Percentiles rank a stretch among this genome's conserved stretches.
Conservation (phyloP, 2,329 filamentous ascomycete genomes). For the Aspergillus aculeatinus region DNA sequence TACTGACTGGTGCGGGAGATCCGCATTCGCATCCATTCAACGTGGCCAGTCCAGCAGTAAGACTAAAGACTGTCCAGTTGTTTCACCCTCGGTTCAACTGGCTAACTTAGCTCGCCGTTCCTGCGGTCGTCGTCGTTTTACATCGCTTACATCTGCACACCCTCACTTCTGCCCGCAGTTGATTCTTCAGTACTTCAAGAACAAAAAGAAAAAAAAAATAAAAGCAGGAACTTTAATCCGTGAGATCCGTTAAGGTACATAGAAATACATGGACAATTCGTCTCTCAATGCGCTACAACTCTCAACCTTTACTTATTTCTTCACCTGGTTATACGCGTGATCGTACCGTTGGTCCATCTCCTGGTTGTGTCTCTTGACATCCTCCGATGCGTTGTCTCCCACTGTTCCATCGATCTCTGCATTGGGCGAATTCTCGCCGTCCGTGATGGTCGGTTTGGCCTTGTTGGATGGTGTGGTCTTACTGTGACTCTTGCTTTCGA, state of each 20-base stretch:
- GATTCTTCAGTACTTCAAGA: no score
- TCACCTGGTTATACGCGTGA: constrained; percentile 31
- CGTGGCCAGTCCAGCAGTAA: constrained; percentile 11
- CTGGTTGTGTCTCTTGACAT: constrained; percentile 37
- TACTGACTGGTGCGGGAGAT: constrained; percentile 8
- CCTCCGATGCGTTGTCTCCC: constrained; percentile 29
- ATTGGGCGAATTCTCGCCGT: constrained; percentile 31
- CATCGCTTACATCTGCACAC: background rate
- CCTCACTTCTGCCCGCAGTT: background rate
- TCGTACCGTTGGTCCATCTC: constrained; percentile 36
- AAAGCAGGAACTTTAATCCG: no score
- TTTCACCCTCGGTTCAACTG: background rate
- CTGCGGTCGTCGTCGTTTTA: background rate
- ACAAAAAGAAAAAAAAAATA: no score
- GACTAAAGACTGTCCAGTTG: background rate
- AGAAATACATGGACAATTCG: background rate
- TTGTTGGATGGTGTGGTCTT: constrained; percentile 34
- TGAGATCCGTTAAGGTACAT: background rate
- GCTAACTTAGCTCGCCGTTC: background rate
- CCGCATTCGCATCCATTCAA: constrained; percentile 11
- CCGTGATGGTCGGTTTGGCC: constrained; percentile 33
- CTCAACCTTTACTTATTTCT: background rate
- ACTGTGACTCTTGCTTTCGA: constrained; percentile 8
- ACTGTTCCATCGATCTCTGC: constrained; percentile 29
- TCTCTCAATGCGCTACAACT: no score